Evolutionary conservation across 75 land plant species (phyloP), one percentile per base, ranked within the genome.

Genomic region (Sequoia sempervirens): DNA sequence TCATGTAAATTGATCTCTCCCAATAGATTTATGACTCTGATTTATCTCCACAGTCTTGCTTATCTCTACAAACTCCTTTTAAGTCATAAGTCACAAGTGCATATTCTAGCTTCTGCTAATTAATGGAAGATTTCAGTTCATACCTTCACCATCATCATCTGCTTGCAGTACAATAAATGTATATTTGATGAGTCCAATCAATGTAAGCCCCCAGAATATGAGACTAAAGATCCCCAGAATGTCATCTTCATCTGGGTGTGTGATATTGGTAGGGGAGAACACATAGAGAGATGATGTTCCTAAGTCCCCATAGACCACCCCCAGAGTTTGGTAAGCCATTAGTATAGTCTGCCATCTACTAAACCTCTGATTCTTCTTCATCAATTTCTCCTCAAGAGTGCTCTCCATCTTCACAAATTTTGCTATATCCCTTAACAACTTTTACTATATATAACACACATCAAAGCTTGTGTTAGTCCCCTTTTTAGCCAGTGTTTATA

Each of bases 111-210:
- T 56, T 61, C 66, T 23, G 66, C 66, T 23, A 61, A 61, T 23
- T 12, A 47, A 47, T 47, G 50, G 37, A 12, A 70, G 32, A 70
- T 30, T 32, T 32, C 34, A 32, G 13, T 36, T 50, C 23, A 74
- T 87, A 93, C 93, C 94, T 94, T 92, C 96, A 80, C 96, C 96
- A 81, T 90, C 89, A 64, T 94, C 96, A 84, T 94, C 96, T 23
- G 96, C 94, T 68, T 86, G 89, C 13, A 94, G 89, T 30, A 90
- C 94, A 28, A 94, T 87, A 54, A 85, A 79, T 32, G 90, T 89
- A 75, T 94, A 94, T 85, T 94, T 94, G 74, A 92, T 86, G n/a
- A 91, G 84, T 2, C 90, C 94, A 81, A 94, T 90, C 47, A 92
- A 81, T 26, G 93, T 90, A 15, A 94, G 84, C 26, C 92, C 91